A percentile compares a stretch with the other conserved stretches of the same genome.
phyloP scores from a whole-genome alignment of 2,329 filamentous ascomycete genomes.

The Onygenales sp. region DNA sequence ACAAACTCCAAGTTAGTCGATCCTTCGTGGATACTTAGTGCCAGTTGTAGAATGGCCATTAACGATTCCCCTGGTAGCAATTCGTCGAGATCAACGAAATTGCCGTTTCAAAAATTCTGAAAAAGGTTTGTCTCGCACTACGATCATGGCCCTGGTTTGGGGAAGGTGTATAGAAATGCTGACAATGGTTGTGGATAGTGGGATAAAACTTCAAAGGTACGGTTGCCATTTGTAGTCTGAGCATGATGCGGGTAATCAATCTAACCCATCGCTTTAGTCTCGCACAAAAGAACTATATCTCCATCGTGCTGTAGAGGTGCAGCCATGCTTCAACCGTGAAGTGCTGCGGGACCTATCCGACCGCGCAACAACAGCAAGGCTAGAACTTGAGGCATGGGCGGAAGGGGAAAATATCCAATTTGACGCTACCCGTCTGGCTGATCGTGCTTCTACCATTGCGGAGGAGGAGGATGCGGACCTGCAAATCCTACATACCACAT shows the following conservation, averaged over 20 bases:
- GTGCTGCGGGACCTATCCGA: constrained; percentile 96
- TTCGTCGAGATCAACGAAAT: constrained; percentile 98
- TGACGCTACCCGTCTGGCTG: constrained; percentile 42
- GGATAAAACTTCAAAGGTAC: constrained; percentile 95
- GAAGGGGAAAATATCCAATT: constrained; percentile 91
- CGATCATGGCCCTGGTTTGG: not conserved
- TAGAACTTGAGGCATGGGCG: constrained; percentile 93
- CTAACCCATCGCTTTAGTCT: constrained; percentile 46
- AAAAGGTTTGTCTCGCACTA: constrained; percentile 55
- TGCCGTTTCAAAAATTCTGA: constrained; percentile 95
- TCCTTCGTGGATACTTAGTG: not conserved
- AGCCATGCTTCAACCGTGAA: constrained; percentile 95
- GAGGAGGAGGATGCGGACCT: constrained; percentile 87
- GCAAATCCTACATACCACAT: constrained; percentile 69
- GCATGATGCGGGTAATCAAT: constrained; percentile 12
- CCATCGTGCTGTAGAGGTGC: constrained; percentile 89
- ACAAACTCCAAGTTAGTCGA: constrained; percentile 65
- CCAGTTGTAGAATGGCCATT: not conserved
- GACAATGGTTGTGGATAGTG: constrained; percentile 46
- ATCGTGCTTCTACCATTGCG: constrained; percentile 39
- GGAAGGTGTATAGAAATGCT: not conserved
- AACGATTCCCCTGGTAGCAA: constrained; percentile 47
- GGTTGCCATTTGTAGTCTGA: constrained; percentile 12
- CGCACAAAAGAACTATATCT: constrained; percentile 97
- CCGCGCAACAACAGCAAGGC: constrained; percentile 88